Evolutionary conservation across 345 rosid species (phyloP), one percentile per base, ranked within the genome.

Genomic region (Eucalyptus microcorys): DNA sequence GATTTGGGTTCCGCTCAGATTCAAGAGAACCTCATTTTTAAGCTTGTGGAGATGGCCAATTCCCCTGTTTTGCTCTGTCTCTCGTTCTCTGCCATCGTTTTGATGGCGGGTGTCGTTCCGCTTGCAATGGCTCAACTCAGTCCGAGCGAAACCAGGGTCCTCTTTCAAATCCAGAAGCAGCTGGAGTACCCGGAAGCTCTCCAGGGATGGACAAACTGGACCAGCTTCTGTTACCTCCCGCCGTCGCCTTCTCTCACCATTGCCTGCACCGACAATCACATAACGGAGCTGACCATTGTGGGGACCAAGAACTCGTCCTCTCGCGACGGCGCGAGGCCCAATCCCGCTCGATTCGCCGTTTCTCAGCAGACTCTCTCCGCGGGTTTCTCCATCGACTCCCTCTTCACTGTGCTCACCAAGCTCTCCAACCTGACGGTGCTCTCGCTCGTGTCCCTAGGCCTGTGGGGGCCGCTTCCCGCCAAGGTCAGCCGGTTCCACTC

Each of bases 381-480:
- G 1, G 89, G 68, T 24, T 94, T 94, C 95, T 93, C 96, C 61
- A 92, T 94, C 40, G 98, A 96, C 89, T 61, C 97, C 26, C 92
- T 96, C 87, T 95, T 96, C 92, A 94, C 97, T 49, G 92, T 89
- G 68, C 93, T 97, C 19, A 93, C 97, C 86, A 94, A 92, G 92
- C 95, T 97, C 89, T 89, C 99, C 22, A 88, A 87, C 83, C 92
- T 97, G 93, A 91, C 93, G 88, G 90, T 91, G 24, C 66, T 97
- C 87, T 95, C 98, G 8, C 94, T 97, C 21, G 94, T 96, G 61
- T 96, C 98, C 4, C 90, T 96, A 42, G 99, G 98, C 19, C 89
- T 97, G 43, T 93, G 98, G 95, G 98, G 99, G 89, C 92, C 94
- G 14, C 90, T 97, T 14, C 95, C 99, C 87, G 88, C 93, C 32